Conservation (phyloP, 1,139 yeast genomes). For the Scheffersomyces segobiensis region DNA sequence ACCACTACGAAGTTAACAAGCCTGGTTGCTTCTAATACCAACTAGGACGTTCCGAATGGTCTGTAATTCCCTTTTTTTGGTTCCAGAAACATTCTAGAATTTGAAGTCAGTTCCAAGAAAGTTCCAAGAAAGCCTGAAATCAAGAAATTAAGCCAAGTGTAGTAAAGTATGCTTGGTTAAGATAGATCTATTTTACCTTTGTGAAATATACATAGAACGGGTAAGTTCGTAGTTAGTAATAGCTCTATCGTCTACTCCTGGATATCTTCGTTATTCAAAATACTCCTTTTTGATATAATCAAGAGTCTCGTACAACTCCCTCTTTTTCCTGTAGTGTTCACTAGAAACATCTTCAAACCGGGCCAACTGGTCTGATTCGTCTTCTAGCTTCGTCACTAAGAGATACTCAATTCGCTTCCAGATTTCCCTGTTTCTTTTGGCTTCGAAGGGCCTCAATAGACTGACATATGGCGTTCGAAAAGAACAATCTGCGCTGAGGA, state of each 20-base stretch:
- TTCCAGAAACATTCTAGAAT: neutral
- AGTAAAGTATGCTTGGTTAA: neutral
- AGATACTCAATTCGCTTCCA: neutral
- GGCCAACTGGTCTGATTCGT: neutral
- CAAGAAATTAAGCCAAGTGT: neutral
- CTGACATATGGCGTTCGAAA: conserved; percentile 17
- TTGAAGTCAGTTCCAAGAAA: neutral
- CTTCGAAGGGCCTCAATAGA: neutral
- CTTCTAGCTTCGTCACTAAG: neutral
- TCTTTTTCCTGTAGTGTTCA: neutral
- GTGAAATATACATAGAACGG: too few relatives aligned
- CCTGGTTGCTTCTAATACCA: too few relatives aligned
- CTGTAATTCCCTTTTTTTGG: neutral
- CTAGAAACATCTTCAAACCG: neutral
- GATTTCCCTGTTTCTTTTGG: neutral
- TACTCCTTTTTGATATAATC: neutral
- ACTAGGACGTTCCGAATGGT: neutral
- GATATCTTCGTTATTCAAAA: neutral
- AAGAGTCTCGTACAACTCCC: neutral
- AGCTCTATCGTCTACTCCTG: too few relatives aligned
- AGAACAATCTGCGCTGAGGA: conserved; percentile 21
- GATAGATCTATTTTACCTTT: too few relatives aligned
- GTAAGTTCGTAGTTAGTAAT: too few relatives aligned
- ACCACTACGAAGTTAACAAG: too few relatives aligned
- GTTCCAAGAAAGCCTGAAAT: neutral